Conservation (phyloP, 73 alveolate species). For the Paramecium sonneborni region DNA sequence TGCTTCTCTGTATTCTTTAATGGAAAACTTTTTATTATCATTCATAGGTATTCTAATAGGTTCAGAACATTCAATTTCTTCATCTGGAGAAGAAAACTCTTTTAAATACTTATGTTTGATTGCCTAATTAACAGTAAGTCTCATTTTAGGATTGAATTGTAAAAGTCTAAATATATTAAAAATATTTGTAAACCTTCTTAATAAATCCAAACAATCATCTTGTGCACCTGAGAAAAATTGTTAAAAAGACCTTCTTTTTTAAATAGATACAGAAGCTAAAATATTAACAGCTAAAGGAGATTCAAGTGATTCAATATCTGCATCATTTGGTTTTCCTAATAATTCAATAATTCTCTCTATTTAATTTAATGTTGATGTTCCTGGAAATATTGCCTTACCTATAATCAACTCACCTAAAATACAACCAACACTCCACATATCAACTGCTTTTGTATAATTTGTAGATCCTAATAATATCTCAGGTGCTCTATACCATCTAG, state of each 20-base stretch:
- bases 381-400: slow-evolving; percentile 92
- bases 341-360: slow-evolving; percentile 82
- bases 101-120: slow-evolving; percentile 87
- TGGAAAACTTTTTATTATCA: slow-evolving; percentile 84
- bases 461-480: slow-evolving; percentile 92
- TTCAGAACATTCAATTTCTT: slow-evolving; percentile 84
- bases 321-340: slow-evolving; percentile 83
- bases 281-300: slow-evolving; percentile 72
- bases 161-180: slow-evolving; percentile 61
- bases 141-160: slow-evolving; percentile 81
- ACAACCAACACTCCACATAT: slow-evolving; percentile 98
- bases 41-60: slow-evolving; percentile 84
- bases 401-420: slow-evolving; percentile 89
- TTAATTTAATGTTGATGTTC: slow-evolving; percentile 85
- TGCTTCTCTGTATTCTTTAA: slow-evolving; percentile 85
- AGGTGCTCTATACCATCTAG: slow-evolving; percentile 97
- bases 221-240: slow-evolving; percentile 78
- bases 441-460: slow-evolving; percentile 91
- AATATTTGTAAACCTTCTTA: slow-evolving; percentile 10
- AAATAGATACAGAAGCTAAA: slow-evolving; percentile 74
- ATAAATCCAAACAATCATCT: slow-evolving; percentile 69
- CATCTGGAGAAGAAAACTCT: slow-evolving; percentile 86
- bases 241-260: slow-evolving; percentile 73
- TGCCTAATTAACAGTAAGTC: slow-evolving; percentile 88
- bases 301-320: slow-evolving; percentile 81